Conservation (phyloP, 306 rosid genomes). For the Ormosia semicastrata region DNA sequence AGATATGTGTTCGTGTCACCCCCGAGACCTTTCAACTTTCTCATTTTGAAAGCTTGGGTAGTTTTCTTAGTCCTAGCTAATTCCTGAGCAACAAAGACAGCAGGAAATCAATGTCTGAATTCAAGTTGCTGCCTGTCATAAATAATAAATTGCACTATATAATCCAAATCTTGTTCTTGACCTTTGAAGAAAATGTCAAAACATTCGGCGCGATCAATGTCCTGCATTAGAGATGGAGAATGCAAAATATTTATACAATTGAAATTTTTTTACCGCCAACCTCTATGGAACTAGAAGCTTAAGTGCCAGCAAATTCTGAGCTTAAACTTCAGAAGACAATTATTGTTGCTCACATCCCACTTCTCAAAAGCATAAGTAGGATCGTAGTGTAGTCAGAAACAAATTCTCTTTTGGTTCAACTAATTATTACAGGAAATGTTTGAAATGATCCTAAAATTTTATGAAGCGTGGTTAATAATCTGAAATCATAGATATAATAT, state of each 20-base stretch:
- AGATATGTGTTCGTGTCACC: background rate
- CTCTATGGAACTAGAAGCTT: background rate
- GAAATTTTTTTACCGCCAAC: background rate
- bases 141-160: background rate
- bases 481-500: too few species aligned
- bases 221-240: background rate
- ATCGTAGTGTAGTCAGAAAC: background rate
- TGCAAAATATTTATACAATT: background rate
- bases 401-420: conserved; percentile 12
- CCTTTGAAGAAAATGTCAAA: background rate
- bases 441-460: too few species aligned
- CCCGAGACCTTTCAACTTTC: background rate
- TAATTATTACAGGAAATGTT: background rate
- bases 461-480: too few species aligned
- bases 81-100: background rate
- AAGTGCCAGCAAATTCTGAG: conserved; percentile 1
- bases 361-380: background rate
- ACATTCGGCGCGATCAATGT: background rate
- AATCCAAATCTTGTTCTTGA: background rate
- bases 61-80: background rate
- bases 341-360: background rate
- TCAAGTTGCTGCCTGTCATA: background rate
- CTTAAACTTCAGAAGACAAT: background rate
- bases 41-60: conserved; percentile 1
- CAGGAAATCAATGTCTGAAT: background rate